These are phyloP conservation scores for Erythrobasidium yunnanense DNA, from an alignment of 768 basidiomycete genomes.

Conservation along the genomic window DNA sequence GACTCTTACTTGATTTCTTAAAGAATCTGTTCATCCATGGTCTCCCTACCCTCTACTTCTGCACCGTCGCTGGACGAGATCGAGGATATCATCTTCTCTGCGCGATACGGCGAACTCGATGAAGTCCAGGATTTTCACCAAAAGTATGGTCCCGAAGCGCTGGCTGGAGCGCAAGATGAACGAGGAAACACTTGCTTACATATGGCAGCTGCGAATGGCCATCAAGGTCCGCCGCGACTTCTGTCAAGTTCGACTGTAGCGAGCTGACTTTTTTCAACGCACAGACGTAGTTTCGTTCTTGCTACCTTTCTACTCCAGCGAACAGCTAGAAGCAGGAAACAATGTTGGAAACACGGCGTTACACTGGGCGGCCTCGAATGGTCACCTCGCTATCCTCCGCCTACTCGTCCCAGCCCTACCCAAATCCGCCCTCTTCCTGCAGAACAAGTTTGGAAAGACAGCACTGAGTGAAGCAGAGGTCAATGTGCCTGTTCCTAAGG, in stretches of 20 bases:
- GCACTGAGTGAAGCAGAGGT: conserved; percentile 17
- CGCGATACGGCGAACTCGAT: conserved; percentile 38
- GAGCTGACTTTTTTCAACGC: not conserved
- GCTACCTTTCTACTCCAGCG: not conserved
- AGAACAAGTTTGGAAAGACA: conserved; percentile 14
- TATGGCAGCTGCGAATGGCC: conserved; percentile 38
- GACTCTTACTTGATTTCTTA: too few relatives aligned
- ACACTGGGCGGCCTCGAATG: conserved; percentile 30
- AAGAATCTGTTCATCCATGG: too few relatives aligned
- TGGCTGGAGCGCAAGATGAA: conserved; percentile 36
- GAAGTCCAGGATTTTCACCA: conserved; percentile 36
- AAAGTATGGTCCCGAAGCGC: conserved; percentile 28
- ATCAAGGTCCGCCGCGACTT: conserved; percentile 31
- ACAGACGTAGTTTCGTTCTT: conserved; percentile 24
- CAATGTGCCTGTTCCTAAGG: not conserved
- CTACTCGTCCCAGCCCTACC: conserved; percentile 20
- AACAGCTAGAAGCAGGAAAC: conserved; percentile 9
- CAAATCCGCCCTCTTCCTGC: conserved; percentile 17
- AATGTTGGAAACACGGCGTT: conserved; percentile 25
- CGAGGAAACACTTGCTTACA: conserved; percentile 38
- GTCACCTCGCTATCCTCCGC: conserved; percentile 10
- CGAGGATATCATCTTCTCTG: conserved; percentile 37
- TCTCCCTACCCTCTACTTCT: not conserved
- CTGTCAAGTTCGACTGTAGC: not conserved
- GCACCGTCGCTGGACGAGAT: conserved; percentile 35